Conservation (phyloP, 768 basidiomycete genomes). For the Boletellus ananas region DNA sequence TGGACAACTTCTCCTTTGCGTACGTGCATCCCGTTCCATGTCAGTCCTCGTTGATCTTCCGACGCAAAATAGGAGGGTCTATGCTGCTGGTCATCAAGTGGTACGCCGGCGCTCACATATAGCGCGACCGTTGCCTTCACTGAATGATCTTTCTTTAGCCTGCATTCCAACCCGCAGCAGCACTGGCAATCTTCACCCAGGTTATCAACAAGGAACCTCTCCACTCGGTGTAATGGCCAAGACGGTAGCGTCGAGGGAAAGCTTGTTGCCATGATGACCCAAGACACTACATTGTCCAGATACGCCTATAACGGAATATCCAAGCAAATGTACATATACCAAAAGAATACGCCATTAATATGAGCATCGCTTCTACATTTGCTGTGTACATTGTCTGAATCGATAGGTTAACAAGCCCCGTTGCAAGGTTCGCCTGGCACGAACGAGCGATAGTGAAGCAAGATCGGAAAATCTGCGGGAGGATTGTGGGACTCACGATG, state of each 20-base stretch:
- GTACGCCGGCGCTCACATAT: constrained; percentile 34
- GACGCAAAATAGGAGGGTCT: constrained; percentile 43
- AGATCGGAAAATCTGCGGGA: too few species aligned
- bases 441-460: background rate
- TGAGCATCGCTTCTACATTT: constrained; percentile 51
- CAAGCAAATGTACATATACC: constrained; percentile 63
- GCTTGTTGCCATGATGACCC: background rate
- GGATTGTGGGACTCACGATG: constrained; percentile 47
- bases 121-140: background rate
- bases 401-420: constrained; percentile 78
- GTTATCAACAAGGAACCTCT: constrained; percentile 47
- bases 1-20: constrained; percentile 68
- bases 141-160: constrained; percentile 35
- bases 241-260: background rate
- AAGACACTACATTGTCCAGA: constrained; percentile 29
- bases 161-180: constrained; percentile 57
- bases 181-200: constrained; percentile 58
- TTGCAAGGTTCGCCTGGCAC: constrained; percentile 77
- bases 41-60: background rate
- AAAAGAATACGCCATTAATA: constrained; percentile 60
- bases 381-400: constrained; percentile 78
- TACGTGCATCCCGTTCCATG: constrained; percentile 30
- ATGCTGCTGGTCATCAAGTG: constrained; percentile 58
- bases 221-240: constrained; percentile 41
- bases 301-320: constrained; percentile 36